Conservation (phyloP, 805 yeast genomes). For the Metschnikowia cerradonensis region DNA sequence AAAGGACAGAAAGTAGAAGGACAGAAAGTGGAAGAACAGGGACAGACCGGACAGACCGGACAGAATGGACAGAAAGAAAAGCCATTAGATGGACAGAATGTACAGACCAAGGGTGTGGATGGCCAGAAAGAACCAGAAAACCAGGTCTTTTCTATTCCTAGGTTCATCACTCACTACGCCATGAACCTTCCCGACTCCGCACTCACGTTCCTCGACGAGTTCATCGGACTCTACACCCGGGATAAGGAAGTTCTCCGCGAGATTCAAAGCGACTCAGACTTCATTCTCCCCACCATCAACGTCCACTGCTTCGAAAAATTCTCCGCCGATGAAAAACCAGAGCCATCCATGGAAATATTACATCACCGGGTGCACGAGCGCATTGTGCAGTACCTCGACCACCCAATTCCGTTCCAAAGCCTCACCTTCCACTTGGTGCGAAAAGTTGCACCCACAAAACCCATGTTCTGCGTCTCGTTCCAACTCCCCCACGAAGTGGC, state of each 20-base stretch:
- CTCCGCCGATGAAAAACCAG: constrained; percentile 61
- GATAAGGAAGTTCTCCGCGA: constrained; percentile 34
- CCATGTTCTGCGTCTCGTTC: constrained; percentile 89
- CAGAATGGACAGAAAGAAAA: too few relatives aligned
- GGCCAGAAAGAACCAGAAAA: background rate
- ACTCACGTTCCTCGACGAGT: constrained; percentile 72
- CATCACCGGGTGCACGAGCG: constrained; percentile 59
- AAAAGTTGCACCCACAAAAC: constrained; percentile 93
- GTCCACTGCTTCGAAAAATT: constrained; percentile 92
- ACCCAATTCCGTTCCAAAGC: constrained; percentile 43
- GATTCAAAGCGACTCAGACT: constrained; percentile 39
- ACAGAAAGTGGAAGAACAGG: too few relatives aligned
- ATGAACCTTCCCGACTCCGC: constrained; percentile 98
- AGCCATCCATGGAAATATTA: constrained; percentile 65
- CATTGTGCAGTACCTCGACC: constrained; percentile 42
- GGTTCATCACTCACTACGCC: constrained; percentile 64
- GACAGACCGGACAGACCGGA: too few relatives aligned
- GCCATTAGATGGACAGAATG: too few relatives aligned
- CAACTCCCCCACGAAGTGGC: constrained; percentile 66
- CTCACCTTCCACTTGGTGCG: constrained; percentile 79
- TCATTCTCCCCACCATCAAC: constrained; percentile 70
- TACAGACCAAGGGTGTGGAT: background rate
- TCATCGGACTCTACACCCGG: constrained; percentile 60
- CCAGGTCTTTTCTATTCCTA: constrained; percentile 41
- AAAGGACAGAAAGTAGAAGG: too few relatives aligned